Evolutionary conservation across 768 basidiomycete genomes (phyloP).

Genomic region (Suillus discolor): DNA sequence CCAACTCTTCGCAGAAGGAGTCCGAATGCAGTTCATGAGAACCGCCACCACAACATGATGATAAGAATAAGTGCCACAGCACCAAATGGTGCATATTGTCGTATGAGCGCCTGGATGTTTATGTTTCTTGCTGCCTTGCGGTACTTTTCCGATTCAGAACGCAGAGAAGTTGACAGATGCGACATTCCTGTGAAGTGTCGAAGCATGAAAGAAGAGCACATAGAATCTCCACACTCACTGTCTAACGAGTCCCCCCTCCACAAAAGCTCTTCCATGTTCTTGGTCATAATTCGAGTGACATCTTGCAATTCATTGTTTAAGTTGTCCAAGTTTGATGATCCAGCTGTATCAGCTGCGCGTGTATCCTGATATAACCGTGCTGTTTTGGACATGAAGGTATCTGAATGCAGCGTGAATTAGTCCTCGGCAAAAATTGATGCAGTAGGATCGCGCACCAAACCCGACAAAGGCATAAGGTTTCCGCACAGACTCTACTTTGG

Average conservation of each 20-base stretch:
- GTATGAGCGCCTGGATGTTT: constrained; percentile 90
- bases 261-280: constrained; percentile 99
- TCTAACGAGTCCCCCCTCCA: constrained; percentile 99
- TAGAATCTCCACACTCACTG: constrained; percentile 50
- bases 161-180: constrained; percentile 89
- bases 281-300: constrained; percentile 99
- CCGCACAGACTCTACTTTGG: constrained; percentile 88
- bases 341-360: constrained; percentile 74
- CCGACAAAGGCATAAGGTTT: constrained; percentile 99
- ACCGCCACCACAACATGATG: constrained; percentile 79
- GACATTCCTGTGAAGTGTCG: constrained; percentile 77
- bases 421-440: constrained; percentile 6
- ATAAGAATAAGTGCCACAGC: constrained; percentile 80
- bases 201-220: constrained; percentile 5
- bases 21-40: constrained; percentile 44
- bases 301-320: constrained; percentile 97
- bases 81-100: constrained; percentile 93
- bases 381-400: constrained; percentile 99
- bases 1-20: constrained; percentile 18
- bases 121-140: constrained; percentile 94
- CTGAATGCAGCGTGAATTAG: constrained; percentile 42
- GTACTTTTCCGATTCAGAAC: constrained; percentile 97
- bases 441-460: constrained; percentile 67
- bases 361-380: constrained; percentile 94
- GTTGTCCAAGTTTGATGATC: constrained; percentile 71